phyloP scores from a whole-genome alignment of 257 asterid species.

The Scutellaria barbata region DNA sequence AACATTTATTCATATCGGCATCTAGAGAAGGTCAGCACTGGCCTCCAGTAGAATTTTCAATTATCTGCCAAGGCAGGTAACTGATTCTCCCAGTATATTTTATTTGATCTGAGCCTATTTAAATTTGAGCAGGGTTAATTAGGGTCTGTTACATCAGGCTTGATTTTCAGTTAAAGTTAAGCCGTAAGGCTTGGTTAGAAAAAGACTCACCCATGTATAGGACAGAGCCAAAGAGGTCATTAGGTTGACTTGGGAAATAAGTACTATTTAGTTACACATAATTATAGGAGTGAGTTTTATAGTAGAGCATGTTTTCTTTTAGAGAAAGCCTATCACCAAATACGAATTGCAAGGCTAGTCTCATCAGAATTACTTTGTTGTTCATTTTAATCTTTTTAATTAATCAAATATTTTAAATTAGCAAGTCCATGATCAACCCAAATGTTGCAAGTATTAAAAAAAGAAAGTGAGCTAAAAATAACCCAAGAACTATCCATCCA shows the following conservation, averaged over 20 bases:
- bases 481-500: constrained; percentile 37
- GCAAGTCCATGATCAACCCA: neutral
- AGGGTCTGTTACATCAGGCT: neutral
- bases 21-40: constrained; percentile 67
- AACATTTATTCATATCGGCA: constrained; percentile 70
- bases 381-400: neutral
- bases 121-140: neutral
- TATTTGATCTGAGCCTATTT: constrained; percentile 29
- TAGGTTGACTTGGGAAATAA: neutral
- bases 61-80: neutral
- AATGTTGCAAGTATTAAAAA: neutral
- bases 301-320: neutral
- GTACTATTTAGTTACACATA: neutral
- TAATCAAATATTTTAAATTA: neutral
- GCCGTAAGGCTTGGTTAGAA: too few relatives aligned
- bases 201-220: neutral
- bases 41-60: constrained; percentile 3
- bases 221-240: neutral
- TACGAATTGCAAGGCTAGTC: neutral
- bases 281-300: neutral
- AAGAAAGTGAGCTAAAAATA: neutral
- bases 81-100: constrained; percentile 52
- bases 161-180: neutral
- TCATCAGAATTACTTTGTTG: neutral
- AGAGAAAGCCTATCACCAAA: neutral